Evolutionary conservation across 768 basidiomycete species (phyloP).

Genomic region (Cantharellus anzutake): DNA sequence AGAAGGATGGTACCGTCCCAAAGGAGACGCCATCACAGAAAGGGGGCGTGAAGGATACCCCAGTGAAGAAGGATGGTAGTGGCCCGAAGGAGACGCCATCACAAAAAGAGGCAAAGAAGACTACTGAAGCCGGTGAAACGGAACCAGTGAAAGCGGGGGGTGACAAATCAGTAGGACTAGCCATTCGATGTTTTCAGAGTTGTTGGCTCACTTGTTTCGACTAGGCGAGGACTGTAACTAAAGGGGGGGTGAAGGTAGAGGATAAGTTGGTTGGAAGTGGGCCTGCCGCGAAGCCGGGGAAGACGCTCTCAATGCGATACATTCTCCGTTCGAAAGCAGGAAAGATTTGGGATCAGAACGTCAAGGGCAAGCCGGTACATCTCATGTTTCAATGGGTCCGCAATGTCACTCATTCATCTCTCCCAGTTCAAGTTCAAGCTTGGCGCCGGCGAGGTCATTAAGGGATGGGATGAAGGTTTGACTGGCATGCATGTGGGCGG

Average conservation of each 20-base stretch:
- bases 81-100: neutral
- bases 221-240: conserved; percentile 9
- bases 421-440: conserved; percentile 19
- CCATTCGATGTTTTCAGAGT: neutral
- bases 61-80: conserved; percentile 10
- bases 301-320: conserved; percentile 27
- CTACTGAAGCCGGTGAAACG: neutral
- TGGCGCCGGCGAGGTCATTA: conserved; percentile 11
- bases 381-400: conserved; percentile 10
- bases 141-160: neutral
- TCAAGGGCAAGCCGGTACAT: conserved; percentile 23
- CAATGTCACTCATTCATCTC: neutral
- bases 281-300: conserved; percentile 23
- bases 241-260: conserved; percentile 24
- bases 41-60: conserved; percentile 9
- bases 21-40: neutral
- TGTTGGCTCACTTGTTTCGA: neutral
- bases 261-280: conserved; percentile 26
- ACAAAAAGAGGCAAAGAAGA: neutral
- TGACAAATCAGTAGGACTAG: conserved; percentile 1
- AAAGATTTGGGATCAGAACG: conserved; percentile 17
- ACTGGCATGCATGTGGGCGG: conserved; percentile 28
- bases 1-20: neutral
- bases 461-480: conserved; percentile 24
- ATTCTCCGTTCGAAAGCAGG: conserved; percentile 25